Evolutionary conservation across 208 protist species (phyloP).

Genomic region (Trypanosoma rangeli): DNA sequence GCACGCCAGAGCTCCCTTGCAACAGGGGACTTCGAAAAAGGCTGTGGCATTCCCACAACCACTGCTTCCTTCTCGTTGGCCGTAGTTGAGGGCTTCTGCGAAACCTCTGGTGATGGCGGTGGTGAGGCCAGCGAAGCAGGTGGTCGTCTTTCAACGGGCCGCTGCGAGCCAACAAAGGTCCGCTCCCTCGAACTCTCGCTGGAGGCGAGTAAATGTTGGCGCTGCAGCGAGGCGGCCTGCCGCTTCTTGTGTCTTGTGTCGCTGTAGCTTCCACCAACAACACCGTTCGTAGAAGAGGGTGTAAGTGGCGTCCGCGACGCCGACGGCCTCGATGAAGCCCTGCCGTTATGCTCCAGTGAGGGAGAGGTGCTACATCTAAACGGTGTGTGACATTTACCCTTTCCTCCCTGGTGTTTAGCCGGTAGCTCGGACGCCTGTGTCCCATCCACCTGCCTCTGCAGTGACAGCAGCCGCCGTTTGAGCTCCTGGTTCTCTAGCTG

Average conservation of each 20-base stretch:
- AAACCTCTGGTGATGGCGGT: neutral
- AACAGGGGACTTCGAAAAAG: neutral
- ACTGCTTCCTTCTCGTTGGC: neutral
- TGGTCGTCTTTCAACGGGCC: too few species aligned
- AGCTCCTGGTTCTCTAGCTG: constrained; percentile 14
- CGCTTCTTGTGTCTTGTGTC: constrained; percentile 10
- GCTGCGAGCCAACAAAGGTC: neutral
- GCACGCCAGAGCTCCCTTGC: neutral
- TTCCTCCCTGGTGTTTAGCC: neutral
- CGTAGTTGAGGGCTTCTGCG: neutral
- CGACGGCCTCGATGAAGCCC: neutral
- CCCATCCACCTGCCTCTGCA: neutral
- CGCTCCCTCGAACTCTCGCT: neutral
- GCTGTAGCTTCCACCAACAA: neutral
- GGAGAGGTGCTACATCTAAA: neutral
- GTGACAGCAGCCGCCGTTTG: neutral
- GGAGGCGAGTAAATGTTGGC: neutral
- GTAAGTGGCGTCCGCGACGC: neutral
- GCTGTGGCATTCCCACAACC: neutral
- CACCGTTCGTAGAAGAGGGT: neutral
- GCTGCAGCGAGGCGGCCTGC: constrained; percentile 8
- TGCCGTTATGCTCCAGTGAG: neutral
- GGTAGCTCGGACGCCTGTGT: neutral
- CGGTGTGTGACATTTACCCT: neutral
- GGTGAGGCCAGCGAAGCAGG: too few species aligned